Evolutionary conservation across 495 filamentous ascomycete genomes (phyloP), one percentile per base, ranked within the genome.

Genomic region (Cladorrhinum samala): DNA sequence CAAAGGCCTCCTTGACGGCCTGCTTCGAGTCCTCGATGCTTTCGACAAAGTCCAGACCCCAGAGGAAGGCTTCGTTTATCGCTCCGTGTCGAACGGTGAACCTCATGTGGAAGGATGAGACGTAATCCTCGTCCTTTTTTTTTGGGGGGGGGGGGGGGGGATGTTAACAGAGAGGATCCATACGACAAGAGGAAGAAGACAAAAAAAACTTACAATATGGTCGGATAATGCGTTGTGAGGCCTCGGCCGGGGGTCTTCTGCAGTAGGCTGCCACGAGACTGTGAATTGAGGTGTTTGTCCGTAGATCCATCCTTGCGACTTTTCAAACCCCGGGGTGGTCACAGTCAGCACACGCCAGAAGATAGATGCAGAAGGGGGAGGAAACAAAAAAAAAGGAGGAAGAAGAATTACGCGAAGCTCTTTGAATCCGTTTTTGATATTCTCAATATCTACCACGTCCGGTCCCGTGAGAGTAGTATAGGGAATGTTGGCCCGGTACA

Each of bases 271-370:
- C n/a, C 71, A 74, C 47, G 74, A 71, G 43, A 95, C 85, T 20
- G 80, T 86, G 64, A 96, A 95, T 59, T 85, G 81, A 0, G 91
- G 91, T 17, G 91, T 96, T 66, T 95, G 88, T 2, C 76, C 78
- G 65, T 84, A 94, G 58, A 86, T 84, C 88, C 89, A 95, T 11
- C 86, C 83, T 4, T 70, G 62, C 0, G 87, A 89, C 81, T 88
- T 24, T 52, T n/a, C n/a, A n/a, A n/a, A n/a, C n/a, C n/a, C n/a
- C n/a, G n/a, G n/a, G n/a, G n/a, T n/a, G n/a, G n/a, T n/a, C n/a
- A n/a, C n/a, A n/a, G n/a, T n/a, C n/a, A n/a, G n/a, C n/a, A n/a
- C n/a, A n/a, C n/a, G n/a, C n/a, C n/a, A n/a, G n/a, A n/a, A n/a
- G n/a, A n/a, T n/a, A n/a, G n/a, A n/a, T n/a, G n/a, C n/a, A n/a